Conservation (phyloP, 768 basidiomycete species). For the Mycena crocata region DNA sequence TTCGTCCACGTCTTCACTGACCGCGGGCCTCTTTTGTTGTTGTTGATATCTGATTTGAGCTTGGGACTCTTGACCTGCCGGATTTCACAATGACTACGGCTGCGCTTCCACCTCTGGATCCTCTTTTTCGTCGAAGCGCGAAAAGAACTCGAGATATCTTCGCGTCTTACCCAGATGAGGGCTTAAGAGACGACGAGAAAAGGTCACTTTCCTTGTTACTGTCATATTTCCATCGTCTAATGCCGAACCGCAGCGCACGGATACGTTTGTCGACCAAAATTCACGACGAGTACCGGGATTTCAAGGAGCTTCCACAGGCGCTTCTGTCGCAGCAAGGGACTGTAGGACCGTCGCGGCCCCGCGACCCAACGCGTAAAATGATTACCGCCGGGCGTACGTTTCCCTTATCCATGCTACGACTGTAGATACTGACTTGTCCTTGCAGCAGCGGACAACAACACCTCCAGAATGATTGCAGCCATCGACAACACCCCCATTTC, state of each 20-base stretch:
- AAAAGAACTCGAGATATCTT: conserved; percentile 82
- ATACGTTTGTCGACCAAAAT: conserved; percentile 87
- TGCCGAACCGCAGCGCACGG: conserved; percentile 60
- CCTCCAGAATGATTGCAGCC: conserved; percentile 76
- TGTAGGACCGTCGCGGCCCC: conserved; percentile 83
- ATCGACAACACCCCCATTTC: conserved; percentile 80
- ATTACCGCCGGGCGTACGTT: conserved; percentile 78
- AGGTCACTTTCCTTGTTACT: conserved; percentile 72
- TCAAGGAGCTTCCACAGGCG: conserved; percentile 84
- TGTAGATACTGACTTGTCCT: conserved; percentile 9
- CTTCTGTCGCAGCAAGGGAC: conserved; percentile 84
- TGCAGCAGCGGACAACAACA: conserved; percentile 56
- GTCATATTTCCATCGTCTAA: not conserved
- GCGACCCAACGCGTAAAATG: conserved; percentile 68
- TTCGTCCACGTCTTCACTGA: not conserved
- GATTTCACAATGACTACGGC: conserved; percentile 52
- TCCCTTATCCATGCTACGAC: not conserved
- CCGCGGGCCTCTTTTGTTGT: not conserved
- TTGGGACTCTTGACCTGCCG: not conserved
- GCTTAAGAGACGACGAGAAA: conserved; percentile 73
- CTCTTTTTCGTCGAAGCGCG: conserved; percentile 70
- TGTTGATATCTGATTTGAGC: not conserved
- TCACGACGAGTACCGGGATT: conserved; percentile 89
- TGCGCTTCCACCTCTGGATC: conserved; percentile 73
- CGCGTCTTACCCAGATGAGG: conserved; percentile 71